Percentiles rank a stretch among this genome's conserved stretches.
phyloP scores from a whole-genome alignment of 2,329 filamentous ascomycete genomes.

The Canariomyces notabilis region DNA sequence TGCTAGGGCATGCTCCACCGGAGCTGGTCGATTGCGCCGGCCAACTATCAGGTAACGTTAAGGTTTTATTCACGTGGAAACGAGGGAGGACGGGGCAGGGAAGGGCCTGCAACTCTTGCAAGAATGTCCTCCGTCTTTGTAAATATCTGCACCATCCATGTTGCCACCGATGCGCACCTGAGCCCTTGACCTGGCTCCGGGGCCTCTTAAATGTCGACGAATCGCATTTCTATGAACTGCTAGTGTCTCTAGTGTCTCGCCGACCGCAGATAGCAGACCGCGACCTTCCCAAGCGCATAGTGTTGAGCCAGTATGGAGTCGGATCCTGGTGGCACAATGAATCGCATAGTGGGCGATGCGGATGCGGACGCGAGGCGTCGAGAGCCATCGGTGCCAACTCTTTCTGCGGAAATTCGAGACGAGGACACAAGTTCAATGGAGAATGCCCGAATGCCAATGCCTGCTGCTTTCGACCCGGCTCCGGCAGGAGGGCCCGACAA shows the following conservation, averaged over 20 bases:
- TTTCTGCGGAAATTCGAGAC: not conserved
- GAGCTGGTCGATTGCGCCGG: conserved; percentile 11
- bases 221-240: not conserved
- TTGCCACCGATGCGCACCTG: conserved; percentile 4
- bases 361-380: not conserved
- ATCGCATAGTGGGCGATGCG: not conserved
- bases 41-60: not conserved
- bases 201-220: not conserved
- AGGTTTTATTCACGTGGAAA: conserved; percentile 3
- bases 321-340: not conserved
- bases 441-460: no score
- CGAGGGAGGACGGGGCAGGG: not conserved
- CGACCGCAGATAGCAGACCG: no score
- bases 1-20: no score
- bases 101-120: not conserved
- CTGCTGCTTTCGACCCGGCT: not conserved
- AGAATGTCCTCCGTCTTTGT: conserved; percentile 4
- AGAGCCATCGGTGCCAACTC: not conserved
- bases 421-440: no score
- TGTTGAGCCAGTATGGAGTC: not conserved
- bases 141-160: conserved; percentile 2
- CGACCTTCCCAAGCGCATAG: no score
- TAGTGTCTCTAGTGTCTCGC: no score
- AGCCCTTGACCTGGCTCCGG: not conserved
- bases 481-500: not conserved